Conservation (phyloP, 176 grass and related monocot genomes). For the bread wheat (Triticum aestivum) region DNA sequence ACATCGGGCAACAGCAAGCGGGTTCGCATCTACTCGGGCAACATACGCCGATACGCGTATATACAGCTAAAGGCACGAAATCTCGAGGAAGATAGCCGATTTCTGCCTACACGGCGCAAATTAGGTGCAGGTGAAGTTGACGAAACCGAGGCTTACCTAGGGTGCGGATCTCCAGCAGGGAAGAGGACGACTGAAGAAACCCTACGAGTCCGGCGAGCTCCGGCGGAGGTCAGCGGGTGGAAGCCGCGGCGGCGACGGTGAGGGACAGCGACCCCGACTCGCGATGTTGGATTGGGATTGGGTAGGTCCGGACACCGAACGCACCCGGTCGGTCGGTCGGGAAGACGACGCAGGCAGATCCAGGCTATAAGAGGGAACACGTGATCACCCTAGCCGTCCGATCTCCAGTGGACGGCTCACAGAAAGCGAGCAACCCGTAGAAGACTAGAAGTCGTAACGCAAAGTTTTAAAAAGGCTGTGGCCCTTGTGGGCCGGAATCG, state of each 20-base stretch:
- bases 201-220: not conserved
- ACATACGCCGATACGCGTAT: not conserved
- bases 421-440: not conserved
- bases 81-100: not conserved
- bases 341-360: constrained; percentile 19
- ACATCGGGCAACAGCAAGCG: not conserved
- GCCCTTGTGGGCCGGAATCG: not conserved
- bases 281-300: not conserved
- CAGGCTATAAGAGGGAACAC: not conserved
- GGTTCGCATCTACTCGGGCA: not conserved
- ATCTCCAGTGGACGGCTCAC: not conserved
- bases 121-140: not conserved
- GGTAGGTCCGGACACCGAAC: constrained; percentile 7
- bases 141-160: constrained; percentile 27
- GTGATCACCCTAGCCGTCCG: not conserved
- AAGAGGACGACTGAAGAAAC: not conserved
- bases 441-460: not conserved
- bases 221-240: not conserved
- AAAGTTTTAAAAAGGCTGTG: not conserved
- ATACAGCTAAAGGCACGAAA: not conserved
- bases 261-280: not conserved
- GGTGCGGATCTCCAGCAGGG: constrained; percentile 5
- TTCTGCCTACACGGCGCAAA: not conserved
- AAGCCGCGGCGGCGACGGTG: not conserved
- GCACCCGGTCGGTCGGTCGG: not conserved